A percentile compares a stretch with the other conserved stretches of the same genome.
These are phyloP conservation scores for Ascochyta koolunga DNA, from an alignment of 2,329 filamentous ascomycete species.

Conservation along the genomic window DNA sequence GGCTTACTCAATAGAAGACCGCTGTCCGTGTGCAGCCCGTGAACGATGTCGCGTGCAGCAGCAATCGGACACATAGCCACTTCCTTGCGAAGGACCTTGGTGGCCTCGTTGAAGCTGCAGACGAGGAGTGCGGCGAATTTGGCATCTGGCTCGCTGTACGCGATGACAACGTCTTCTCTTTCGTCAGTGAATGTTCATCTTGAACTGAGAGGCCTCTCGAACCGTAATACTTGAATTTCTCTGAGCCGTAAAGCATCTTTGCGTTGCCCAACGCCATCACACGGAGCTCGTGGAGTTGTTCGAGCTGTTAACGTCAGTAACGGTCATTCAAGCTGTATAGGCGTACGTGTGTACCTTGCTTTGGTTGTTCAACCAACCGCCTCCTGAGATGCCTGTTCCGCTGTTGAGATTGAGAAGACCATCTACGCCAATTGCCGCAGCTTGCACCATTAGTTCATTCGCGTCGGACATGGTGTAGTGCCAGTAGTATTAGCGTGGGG, in stretches of 20 bases:
- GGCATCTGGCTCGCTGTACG: slow-evolving; percentile 9
- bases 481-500: too few species aligned
- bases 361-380: slow-evolving; percentile 6
- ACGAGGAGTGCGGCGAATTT: slow-evolving; percentile 96
- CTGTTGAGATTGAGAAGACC: not conserved
- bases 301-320: slow-evolving; percentile 2
- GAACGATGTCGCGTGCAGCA: slow-evolving; percentile 25
- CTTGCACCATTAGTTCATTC: slow-evolving; percentile 6
- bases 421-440: not conserved
- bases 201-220: not conserved
- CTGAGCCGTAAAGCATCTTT: slow-evolving; percentile 36
- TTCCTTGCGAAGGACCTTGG: slow-evolving; percentile 74
- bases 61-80: slow-evolving; percentile 77
- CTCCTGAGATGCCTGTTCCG: not conserved
- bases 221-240: slow-evolving; percentile 34
- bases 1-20: slow-evolving; percentile 29
- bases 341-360: not conserved
- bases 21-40: slow-evolving; percentile 29
- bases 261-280: slow-evolving; percentile 28
- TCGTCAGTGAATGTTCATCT: slow-evolving; percentile 1
- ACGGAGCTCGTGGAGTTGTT: slow-evolving; percentile 6
- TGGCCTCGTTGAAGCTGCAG: slow-evolving; percentile 78
- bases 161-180: slow-evolving; percentile 25
- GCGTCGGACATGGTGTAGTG: not conserved
- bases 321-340: too few species aligned